phyloP scores from a whole-genome alignment of 768 basidiomycete species.

The Boletus rubescentipes region DNA sequence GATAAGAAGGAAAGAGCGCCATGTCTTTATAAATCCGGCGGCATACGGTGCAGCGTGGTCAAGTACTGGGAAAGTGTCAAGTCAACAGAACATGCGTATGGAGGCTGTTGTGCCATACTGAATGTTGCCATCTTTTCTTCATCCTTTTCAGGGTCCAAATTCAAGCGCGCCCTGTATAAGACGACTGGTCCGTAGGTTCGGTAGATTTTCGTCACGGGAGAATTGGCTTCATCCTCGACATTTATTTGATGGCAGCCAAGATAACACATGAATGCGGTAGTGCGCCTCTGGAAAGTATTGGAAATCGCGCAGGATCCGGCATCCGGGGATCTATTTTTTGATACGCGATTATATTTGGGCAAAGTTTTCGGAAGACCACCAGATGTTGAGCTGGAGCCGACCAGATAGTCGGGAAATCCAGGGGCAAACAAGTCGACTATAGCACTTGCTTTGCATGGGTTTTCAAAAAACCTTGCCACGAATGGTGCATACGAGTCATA shows the following conservation, averaged over 20 bases:
- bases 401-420: constrained; percentile 17
- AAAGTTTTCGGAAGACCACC: constrained; percentile 12
- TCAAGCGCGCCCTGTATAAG: background rate
- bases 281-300: background rate
- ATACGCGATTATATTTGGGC: constrained; percentile 5
- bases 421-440: constrained; percentile 13
- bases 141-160: constrained; percentile 4
- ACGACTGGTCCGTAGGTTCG: background rate
- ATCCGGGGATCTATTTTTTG: background rate
- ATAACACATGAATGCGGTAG: background rate
- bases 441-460: background rate
- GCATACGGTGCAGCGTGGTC: constrained; percentile 6
- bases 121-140: constrained; percentile 8
- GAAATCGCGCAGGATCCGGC: background rate
- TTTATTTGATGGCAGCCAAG: background rate
- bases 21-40: constrained; percentile 2
- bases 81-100: background rate
- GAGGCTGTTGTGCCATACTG: background rate
- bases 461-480: constrained; percentile 6
- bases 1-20: constrained; percentile 9
- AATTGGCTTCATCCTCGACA: background rate
- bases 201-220: background rate
- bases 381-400: constrained; percentile 16
- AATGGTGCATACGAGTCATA: constrained; percentile 16
- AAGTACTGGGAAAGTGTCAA: background rate